Evolutionary conservation across 2,329 filamentous ascomycete species (phyloP), one percentile per base, ranked within the genome.

Genomic region (Raffaelea deltoideospora): DNA sequence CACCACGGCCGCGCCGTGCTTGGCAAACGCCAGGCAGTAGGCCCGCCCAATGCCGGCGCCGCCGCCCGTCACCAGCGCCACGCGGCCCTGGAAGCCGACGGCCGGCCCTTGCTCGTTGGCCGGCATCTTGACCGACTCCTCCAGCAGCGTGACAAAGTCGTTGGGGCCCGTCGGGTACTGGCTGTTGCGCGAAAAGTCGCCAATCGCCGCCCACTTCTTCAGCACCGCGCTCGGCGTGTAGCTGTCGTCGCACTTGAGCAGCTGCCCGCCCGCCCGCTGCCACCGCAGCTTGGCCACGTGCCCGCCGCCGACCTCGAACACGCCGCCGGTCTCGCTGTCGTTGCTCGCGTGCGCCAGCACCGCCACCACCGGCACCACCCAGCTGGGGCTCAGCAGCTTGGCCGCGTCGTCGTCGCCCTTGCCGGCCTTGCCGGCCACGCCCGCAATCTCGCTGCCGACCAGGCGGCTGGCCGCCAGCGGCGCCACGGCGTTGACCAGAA

Each of bases 401-500:
- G 95, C 69, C 28, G 94, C 72, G 24, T 87, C 86, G 85, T 95
- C 88, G 47, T 95, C 71, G 15, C 88, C 95, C 57, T 86, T 76
- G 31, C 87, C 15, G n/a, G 10, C 15, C n/a, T 5, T 8, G 10
- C 28, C 28, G n/a, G 28, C 28, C 28, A 30, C 28, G n/a, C n/a
- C n/a, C n/a, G n/a, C n/a, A n/a, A n/a, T n/a, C n/a, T n/a, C n/a
- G n/a, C n/a, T n/a, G n/a, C n/a, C n/a, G n/a, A n/a, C 95, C 86
- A 96, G 92, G 56, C 88, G 78, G 63, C 82, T 90, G 42, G 87
- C 90, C 48, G 88, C 88, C 53, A 95, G 87, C 37, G 90, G 90
- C 15, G 90, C 86, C 63, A 98, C 92, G 50, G 84, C 84, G 60
- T 98, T 98, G 66, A 70, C 76, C 50, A 94, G 63, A 49, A 98